Conservation (phyloP, 2,329 filamentous ascomycete genomes). For the Sphaceloma murrayae region DNA sequence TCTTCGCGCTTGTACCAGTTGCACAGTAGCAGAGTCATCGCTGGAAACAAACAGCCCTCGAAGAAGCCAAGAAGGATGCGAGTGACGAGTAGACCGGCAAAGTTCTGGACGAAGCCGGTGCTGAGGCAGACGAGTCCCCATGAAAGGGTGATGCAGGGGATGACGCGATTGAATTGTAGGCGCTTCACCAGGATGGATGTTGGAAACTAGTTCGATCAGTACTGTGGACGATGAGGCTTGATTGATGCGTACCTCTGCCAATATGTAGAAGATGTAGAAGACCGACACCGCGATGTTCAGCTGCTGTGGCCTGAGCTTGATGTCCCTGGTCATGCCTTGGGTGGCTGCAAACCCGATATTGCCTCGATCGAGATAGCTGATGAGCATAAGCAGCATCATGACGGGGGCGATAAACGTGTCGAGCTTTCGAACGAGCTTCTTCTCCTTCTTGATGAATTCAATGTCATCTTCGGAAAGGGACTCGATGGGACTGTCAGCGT, state of each 20-base stretch:
- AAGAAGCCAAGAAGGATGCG: conserved; percentile 34
- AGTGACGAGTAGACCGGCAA: conserved; percentile 38
- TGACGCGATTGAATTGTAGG: conserved; percentile 31
- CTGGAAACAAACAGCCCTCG: conserved; percentile 21
- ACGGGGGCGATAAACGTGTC: conserved; percentile 29
- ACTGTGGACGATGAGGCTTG: not conserved
- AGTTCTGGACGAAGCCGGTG: conserved; percentile 40
- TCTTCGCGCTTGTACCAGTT: conserved; percentile 18
- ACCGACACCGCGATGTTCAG: conserved; percentile 26
- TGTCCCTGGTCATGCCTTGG: conserved; percentile 25
- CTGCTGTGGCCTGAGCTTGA: conserved; percentile 8
- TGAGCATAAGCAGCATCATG: conserved; percentile 31
- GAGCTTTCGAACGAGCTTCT: conserved; percentile 26
- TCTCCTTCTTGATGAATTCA: conserved; percentile 22
- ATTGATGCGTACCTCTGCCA: conserved; percentile 24
- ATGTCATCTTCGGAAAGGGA: not conserved
- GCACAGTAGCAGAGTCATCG: conserved; percentile 15
- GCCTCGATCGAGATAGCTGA: conserved; percentile 29
- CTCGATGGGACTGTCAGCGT: conserved; percentile 4
- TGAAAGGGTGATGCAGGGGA: conserved; percentile 30
- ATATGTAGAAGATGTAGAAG: conserved; percentile 31
- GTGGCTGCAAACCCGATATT: conserved; percentile 31
- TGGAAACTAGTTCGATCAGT: conserved; percentile 22
- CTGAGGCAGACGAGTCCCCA: conserved; percentile 39
- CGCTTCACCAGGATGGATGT: conserved; percentile 29